A percentile compares a stretch with the other conserved stretches of the same genome.
These are phyloP conservation scores for Entonaema liquescens DNA, from an alignment of 495 filamentous ascomycete genomes.

Conservation along the genomic window DNA sequence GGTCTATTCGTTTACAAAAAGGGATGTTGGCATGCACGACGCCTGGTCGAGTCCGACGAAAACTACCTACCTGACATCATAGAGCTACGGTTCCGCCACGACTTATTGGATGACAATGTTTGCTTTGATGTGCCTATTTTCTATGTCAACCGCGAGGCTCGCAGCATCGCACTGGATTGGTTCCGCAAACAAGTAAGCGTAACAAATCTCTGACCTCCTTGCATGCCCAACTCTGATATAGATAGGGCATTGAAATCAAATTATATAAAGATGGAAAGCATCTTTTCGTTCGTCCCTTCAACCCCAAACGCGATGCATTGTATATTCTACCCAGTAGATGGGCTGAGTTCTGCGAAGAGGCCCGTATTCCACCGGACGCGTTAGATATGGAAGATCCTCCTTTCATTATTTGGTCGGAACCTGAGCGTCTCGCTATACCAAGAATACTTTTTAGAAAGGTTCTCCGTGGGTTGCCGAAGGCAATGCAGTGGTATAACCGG, in stretches of 20 bases:
- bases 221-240: not conserved
- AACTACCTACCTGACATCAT: too few relatives aligned
- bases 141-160: slow-evolving; percentile 8
- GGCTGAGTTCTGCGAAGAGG: not conserved
- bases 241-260: not conserved
- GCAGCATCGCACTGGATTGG: not conserved
- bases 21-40: slow-evolving; percentile 12
- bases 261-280: not conserved
- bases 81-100: not conserved
- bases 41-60: too few relatives aligned
- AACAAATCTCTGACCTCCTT: not conserved
- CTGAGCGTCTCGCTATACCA: not conserved
- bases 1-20: not conserved
- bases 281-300: not conserved
- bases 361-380: too few relatives aligned
- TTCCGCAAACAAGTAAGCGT: not conserved
- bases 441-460: too few relatives aligned
- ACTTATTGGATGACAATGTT: not conserved
- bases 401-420: not conserved
- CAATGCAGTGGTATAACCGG: not conserved
- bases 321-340: not conserved
- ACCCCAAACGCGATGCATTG: not conserved
- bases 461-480: not conserved
- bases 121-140: slow-evolving; percentile 1
- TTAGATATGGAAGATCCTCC: not conserved